These are phyloP conservation scores for Gloeophyllum trabeum DNA, from an alignment of 768 basidiomycete genomes.

Conservation along the genomic window DNA sequence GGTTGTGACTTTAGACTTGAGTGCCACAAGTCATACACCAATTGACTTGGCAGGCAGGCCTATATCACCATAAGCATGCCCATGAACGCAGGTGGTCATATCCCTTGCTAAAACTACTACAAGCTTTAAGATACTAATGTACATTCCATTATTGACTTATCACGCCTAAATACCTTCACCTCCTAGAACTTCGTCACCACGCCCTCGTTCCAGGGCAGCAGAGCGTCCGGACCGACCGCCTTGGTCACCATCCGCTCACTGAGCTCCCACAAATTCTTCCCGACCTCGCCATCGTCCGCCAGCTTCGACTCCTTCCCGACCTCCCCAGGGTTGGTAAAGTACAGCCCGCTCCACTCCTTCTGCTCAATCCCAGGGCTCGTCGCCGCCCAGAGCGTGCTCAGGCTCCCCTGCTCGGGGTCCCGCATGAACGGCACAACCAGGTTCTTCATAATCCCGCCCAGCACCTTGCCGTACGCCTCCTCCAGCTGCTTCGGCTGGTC, in stretches of 20 bases:
- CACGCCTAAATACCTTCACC: too few species aligned
- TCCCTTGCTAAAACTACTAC: too few species aligned
- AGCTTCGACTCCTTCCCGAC: conserved; percentile 11
- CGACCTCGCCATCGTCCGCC: conserved; percentile 15
- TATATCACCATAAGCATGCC: too few species aligned
- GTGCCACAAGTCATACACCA: too few species aligned
- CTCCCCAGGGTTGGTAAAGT: conserved; percentile 15
- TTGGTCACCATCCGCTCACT: conserved; percentile 17
- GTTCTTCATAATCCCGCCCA: conserved; percentile 12
- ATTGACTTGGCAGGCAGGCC: too few species aligned
- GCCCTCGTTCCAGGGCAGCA: conserved; percentile 13
- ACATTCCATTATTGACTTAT: too few species aligned
- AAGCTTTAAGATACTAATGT: too few species aligned
- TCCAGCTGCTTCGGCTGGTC: conserved; percentile 16
- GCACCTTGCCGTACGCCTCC: conserved; percentile 14
- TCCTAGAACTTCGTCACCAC: conserved; percentile 2
- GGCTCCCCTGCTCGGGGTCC: conserved; percentile 14
- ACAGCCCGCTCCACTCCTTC: conserved; percentile 14
- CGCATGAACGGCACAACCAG: conserved; percentile 16
- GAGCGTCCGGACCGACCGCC: conserved; percentile 12
- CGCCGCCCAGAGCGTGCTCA: conserved; percentile 20
- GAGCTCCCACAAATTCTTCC: conserved; percentile 18
- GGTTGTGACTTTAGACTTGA: too few species aligned
- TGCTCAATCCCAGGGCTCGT: conserved; percentile 15
- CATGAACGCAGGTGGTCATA: too few species aligned